These are phyloP conservation scores for Carex littledalei DNA, from an alignment of 176 grass and related monocot genomes.

Conservation along the genomic window DNA sequence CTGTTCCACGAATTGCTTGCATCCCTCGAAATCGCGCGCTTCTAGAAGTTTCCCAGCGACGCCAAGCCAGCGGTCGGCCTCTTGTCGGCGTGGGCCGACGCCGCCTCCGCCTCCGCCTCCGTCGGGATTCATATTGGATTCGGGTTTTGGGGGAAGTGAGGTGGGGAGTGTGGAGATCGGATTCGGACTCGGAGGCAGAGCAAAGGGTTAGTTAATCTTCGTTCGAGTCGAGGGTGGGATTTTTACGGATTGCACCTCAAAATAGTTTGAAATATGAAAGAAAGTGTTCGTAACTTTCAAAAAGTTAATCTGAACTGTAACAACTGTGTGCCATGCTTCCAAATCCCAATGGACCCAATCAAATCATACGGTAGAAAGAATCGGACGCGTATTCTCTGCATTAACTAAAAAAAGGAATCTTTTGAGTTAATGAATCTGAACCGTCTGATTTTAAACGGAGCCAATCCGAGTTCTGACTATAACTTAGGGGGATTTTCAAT, in stretches of 20 bases:
- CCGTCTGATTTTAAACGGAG: too few species aligned
- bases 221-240: neutral
- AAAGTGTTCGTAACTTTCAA: too few species aligned
- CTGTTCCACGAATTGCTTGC: slow-evolving; percentile 64
- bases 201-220: neutral
- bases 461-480: too few species aligned
- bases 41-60: slow-evolving; percentile 57
- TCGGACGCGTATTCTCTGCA: too few species aligned
- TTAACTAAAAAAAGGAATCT: too few species aligned
- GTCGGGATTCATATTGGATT: slow-evolving; percentile 36
- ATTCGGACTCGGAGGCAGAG: neutral
- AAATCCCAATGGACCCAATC: too few species aligned
- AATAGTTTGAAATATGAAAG: neutral
- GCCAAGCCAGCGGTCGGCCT: slow-evolving; percentile 38
- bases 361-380: too few species aligned
- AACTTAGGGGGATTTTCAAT: too few species aligned
- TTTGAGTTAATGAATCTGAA: too few species aligned
- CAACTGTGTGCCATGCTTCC: too few species aligned
- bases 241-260: neutral
- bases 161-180: neutral
- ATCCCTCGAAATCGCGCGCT: slow-evolving; percentile 57
- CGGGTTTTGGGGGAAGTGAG: neutral
- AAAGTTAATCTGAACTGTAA: too few species aligned
- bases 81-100: slow-evolving; percentile 11
- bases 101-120: slow-evolving; percentile 16